Evolutionary conservation across 2,329 filamentous ascomycete genomes (phyloP).

Genomic region (Cytospora paraplurivora): DNA sequence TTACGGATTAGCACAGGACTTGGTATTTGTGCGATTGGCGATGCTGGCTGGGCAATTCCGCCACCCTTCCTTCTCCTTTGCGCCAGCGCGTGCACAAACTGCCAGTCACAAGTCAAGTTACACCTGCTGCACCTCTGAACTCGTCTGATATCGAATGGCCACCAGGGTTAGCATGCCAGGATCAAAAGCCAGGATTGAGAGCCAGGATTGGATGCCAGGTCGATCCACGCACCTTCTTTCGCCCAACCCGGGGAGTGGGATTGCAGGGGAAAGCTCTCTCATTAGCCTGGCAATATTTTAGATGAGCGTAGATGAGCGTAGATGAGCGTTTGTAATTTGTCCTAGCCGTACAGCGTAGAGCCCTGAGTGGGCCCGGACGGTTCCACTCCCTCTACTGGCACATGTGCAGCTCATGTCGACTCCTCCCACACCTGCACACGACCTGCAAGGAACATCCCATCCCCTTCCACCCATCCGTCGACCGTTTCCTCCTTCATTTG

Average conservation of each 20-base stretch:
- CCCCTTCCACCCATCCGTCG: not conserved
- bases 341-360: constrained; percentile 10
- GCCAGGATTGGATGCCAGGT: no score
- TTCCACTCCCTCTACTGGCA: constrained; percentile 6
- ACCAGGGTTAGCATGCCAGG: no score
- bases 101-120: not conserved
- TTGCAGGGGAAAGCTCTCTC: constrained; percentile 17
- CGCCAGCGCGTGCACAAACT: not conserved
- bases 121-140: no score
- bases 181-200: no score
- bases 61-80: not conserved
- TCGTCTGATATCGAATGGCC: no score
- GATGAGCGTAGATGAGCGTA: constrained; percentile 15
- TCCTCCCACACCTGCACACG: not conserved
- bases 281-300: constrained; percentile 19
- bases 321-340: constrained; percentile 12
- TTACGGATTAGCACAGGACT: no score
- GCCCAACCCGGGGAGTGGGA: constrained; percentile 17
- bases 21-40: constrained; percentile 14
- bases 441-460: constrained; percentile 19
- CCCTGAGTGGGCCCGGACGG: constrained; percentile 12
- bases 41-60: constrained; percentile 29
- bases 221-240: constrained; percentile 2
- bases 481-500: constrained; percentile 12
- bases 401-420: constrained; percentile 13